These are phyloP conservation scores for Tilletia horrida DNA, from an alignment of 1,284 basidiomycete species.

Conservation along the genomic window DNA sequence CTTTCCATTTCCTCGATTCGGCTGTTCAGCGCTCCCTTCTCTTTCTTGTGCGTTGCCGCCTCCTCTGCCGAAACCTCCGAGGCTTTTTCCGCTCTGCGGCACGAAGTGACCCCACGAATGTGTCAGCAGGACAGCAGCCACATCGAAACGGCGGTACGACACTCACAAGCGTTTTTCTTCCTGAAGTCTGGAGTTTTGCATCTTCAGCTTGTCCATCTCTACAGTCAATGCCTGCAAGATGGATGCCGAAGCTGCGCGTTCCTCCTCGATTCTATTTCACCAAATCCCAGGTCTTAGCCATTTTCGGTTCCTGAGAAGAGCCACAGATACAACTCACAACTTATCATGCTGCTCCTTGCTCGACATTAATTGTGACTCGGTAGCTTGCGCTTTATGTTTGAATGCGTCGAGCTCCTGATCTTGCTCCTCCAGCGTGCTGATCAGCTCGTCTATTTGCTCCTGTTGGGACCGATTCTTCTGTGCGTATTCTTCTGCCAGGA, in stretches of 20 bases:
- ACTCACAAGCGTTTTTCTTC: too few relatives aligned
- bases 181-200: neutral
- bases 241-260: neutral
- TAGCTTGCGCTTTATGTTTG: neutral
- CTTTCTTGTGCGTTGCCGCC: too few relatives aligned
- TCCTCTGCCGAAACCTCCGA: too few relatives aligned
- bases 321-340: constrained; percentile 2
- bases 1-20: too few relatives aligned
- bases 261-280: neutral
- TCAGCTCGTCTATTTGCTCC: constrained; percentile 27
- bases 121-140: too few relatives aligned
- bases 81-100: too few relatives aligned
- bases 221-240: neutral
- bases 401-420: neutral
- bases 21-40: too few relatives aligned
- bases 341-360: constrained; percentile 1
- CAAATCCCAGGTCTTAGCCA: neutral
- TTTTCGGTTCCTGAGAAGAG: neutral
- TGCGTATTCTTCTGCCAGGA: constrained; percentile 23
- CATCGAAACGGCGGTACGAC: too few relatives aligned
- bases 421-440: neutral
- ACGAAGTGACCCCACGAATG: too few relatives aligned
- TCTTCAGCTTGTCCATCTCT: constrained; percentile 10
- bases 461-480: constrained; percentile 30
- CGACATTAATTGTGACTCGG: neutral